These are phyloP conservation scores for Aureobasidium sp. DNA, from an alignment of 2,329 filamentous ascomycete genomes.

Conservation along the genomic window DNA sequence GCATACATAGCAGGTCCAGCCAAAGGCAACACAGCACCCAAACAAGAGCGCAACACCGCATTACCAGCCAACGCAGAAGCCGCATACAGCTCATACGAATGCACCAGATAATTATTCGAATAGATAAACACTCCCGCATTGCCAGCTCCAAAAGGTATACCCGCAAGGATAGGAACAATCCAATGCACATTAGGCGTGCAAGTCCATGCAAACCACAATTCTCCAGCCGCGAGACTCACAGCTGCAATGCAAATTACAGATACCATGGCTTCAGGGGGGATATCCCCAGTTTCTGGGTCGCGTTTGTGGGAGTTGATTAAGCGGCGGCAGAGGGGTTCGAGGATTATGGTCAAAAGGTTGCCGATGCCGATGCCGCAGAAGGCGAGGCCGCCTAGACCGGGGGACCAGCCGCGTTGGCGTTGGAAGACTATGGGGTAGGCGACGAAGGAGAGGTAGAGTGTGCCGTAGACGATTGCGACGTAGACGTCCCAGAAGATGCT, in stretches of 20 bases:
- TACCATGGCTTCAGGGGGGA: conserved; percentile 72
- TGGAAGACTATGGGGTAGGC: conserved; percentile 81
- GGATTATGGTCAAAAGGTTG: conserved; percentile 41
- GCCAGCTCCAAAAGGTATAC: conserved; percentile 69
- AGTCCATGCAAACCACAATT: conserved; percentile 85
- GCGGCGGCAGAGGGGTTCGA: conserved; percentile 61
- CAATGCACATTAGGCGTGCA: conserved; percentile 75
- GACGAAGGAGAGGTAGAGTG: conserved; percentile 84
- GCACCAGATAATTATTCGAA: conserved; percentile 68
- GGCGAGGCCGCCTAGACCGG: conserved; percentile 64
- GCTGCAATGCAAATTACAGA: conserved; percentile 71
- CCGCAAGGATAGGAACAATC: conserved; percentile 70
- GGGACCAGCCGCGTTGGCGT: conserved; percentile 65
- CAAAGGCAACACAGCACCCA: conserved; percentile 72
- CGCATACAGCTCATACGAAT: conserved; percentile 72
- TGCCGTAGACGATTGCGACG: conserved; percentile 70
- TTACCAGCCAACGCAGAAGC: conserved; percentile 76
- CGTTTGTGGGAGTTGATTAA: conserved; percentile 69
- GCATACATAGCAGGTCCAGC: conserved; percentile 66
- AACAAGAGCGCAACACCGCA: conserved; percentile 59
- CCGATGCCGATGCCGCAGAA: conserved; percentile 64
- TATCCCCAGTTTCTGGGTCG: conserved; percentile 66
- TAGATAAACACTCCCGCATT: conserved; percentile 79
- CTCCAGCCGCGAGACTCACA: conserved; percentile 64
- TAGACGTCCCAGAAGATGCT: conserved; percentile 68